These are phyloP conservation scores for Leccinum uliginosum DNA, from an alignment of 768 basidiomycete genomes.

Conservation along the genomic window DNA sequence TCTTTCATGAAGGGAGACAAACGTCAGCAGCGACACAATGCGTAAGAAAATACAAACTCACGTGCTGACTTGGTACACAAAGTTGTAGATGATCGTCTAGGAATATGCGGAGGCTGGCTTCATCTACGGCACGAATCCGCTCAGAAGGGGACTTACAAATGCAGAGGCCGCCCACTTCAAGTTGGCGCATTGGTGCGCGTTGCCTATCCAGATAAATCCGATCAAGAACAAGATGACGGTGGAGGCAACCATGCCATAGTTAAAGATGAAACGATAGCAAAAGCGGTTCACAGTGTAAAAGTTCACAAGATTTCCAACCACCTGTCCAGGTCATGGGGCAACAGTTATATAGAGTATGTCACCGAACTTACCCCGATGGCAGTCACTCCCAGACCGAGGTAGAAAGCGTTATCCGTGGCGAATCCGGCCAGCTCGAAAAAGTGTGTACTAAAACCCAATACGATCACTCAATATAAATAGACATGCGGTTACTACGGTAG, in stretches of 20 bases:
- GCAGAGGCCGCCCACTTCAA: conserved; percentile 26
- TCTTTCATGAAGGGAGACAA: background rate
- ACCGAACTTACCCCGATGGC: no score
- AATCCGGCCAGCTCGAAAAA: no score
- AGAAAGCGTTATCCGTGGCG: no score
- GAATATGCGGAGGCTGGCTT: background rate
- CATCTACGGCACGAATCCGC: background rate
- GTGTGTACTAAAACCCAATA: no score
- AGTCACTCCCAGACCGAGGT: no score
- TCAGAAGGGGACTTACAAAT: conserved; percentile 12
- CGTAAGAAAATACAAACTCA: background rate
- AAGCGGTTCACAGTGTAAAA: no score
- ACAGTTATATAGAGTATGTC: no score
- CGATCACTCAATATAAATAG: no score
- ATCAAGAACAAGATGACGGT: conserved; percentile 23
- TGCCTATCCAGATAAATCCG: conserved; percentile 25
- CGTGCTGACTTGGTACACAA: conserved; percentile 26
- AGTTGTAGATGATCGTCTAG: conserved; percentile 29
- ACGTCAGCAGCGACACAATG: background rate
- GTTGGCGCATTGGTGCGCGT: conserved; percentile 9
- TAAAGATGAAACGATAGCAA: no score
- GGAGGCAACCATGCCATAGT: conserved; percentile 16
- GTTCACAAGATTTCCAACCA: no score
- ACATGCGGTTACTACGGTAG: no score
- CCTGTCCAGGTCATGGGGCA: no score